Base-by-base conservation (phyloP, 139 green algal genomes). In the Asterochloris sp. region DNA sequence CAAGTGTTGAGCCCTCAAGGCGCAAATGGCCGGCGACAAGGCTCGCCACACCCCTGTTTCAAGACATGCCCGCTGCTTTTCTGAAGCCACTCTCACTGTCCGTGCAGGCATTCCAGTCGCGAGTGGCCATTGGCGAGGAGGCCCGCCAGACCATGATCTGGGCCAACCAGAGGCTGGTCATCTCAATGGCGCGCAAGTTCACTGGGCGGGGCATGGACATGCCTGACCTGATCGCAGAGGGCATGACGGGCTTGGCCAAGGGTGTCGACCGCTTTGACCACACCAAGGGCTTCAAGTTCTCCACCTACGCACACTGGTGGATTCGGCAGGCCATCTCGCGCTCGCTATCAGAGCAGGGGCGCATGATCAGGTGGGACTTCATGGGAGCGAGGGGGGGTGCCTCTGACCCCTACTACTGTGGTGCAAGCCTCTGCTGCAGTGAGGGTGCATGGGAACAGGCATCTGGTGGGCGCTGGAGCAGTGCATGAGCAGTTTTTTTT, bases 161-260 rank as follows among this genome's bases (percentile, higher is more conserved):
- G 67, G 88, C 88, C 83, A 99, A 99, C 91, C 92, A 96, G 85
- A 91, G 96, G 64, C 87, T 99, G 81, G 97, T 99, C 16, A 88
- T 97, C 64, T 93, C 89, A 38, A 92, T 99, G 27, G 95, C 94
- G 54, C 92, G 94, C 78, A 94, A 94, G 81, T 98, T 98, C 88
- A 64, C 87, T 21, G 83, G 88, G 75, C 84, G 86, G 24, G 92
- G 92, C 17, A 73, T 98, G 83, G 76, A 77, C 9, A 83, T 96
- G 38, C 28, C 84, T 74, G 92, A 95, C 77, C 88, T 95, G 19
- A 88, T 95, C 27, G 64, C 85, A 24, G 92, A 93, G 83, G 88
- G 91, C 68, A 77, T 88, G 24, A 71, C 83, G 38, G 93, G 93
- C 6, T 86, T 95, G 4, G 81, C 89, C 17, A 75, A 84, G 73